Base-by-base conservation (phyloP, 164 flowering plant genomes). In the Vitis labrusca region DNA sequence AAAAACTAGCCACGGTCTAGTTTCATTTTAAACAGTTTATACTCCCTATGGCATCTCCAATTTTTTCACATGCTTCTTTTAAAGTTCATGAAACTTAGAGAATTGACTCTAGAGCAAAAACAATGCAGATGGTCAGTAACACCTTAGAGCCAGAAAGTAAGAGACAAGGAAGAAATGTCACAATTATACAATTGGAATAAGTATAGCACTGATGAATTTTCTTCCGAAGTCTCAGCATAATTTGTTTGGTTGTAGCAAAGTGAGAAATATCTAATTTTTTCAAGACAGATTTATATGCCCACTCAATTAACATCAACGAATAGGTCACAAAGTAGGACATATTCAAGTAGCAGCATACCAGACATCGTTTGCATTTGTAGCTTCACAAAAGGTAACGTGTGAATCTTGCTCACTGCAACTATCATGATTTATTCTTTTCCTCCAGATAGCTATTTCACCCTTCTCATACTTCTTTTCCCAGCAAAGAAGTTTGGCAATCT, bases 381-480 rank as follows among this genome's bases (percentile, higher is more conserved):
- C 9, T 48, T 79, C 32, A 50, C 88, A 85, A 55, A 74, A 68
- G 3, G 61, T 62, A 62, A 50, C 73, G 65, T 69, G 63, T 17
- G 69, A 19, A 56, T 77, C 72, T 63, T 58, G 74, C 48, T 71
- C 63, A 12, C 14, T 71, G 27, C 83, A 79, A 17, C 27, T 1
- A n/a, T 73, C 73, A 63, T 62, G 3, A 71, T 76, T 82, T 30
- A 65, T 27, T 63, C 82, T 72, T 73, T 85, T 85, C 64, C 69
- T 64, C 86, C 88, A 85, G 15, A 85, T 73, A 10, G 88, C 86
- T 54, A 76, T 81, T 72, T 85, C 86, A 37, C 82, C 86, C 64
- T 76, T 79, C 74, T 85, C 83, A 51, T 76, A 68, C 44, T 69
- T 85, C 82, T 85, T 85, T 64, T 85, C 86, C 88, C 88, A 85